A percentile compares a stretch with the other conserved stretches of the same genome.
Conservation (phyloP, 768 basidiomycete genomes). For the Omphalotus guepiniiformis region DNA sequence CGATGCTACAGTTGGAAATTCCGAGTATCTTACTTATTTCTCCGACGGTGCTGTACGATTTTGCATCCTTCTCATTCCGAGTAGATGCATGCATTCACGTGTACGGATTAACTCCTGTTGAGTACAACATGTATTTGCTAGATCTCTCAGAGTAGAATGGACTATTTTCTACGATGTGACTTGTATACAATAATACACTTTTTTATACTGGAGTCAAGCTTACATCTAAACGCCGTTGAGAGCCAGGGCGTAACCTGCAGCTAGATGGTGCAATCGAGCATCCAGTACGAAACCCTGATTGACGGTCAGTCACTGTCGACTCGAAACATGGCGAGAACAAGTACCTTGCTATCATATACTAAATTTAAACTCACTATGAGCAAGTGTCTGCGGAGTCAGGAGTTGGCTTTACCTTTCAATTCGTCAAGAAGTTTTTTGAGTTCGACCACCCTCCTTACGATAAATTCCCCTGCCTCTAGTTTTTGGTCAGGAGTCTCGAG, state of each 20-base stretch:
- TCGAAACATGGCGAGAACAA: not conserved
- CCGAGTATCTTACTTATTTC: no score
- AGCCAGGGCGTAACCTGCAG: slow-evolving; percentile 62
- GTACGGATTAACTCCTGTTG: no score
- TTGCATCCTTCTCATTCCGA: no score
- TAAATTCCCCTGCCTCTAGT: slow-evolving; percentile 85
- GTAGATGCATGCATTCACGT: no score
- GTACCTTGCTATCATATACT: slow-evolving; percentile 7
- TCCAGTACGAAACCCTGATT: slow-evolving; percentile 63
- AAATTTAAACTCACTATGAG: not conserved
- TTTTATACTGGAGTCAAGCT: no score
- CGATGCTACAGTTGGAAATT: no score
- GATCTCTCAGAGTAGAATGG: no score
- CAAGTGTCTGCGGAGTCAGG: not conserved
- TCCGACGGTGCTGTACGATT: no score
- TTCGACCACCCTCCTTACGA: slow-evolving; percentile 68
- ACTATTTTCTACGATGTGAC: no score
- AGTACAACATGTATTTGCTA: no score
- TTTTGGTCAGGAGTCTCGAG: slow-evolving; percentile 69
- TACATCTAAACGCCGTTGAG: slow-evolving; percentile 10
- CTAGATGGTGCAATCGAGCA: slow-evolving; percentile 74
- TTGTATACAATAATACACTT: no score
- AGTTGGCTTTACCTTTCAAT: slow-evolving; percentile 48
- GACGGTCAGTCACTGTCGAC: not conserved
- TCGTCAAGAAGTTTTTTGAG: slow-evolving; percentile 56